Conservation (phyloP, 371 early-diverging fungal genomes). For the Mortierella polycephala region DNA sequence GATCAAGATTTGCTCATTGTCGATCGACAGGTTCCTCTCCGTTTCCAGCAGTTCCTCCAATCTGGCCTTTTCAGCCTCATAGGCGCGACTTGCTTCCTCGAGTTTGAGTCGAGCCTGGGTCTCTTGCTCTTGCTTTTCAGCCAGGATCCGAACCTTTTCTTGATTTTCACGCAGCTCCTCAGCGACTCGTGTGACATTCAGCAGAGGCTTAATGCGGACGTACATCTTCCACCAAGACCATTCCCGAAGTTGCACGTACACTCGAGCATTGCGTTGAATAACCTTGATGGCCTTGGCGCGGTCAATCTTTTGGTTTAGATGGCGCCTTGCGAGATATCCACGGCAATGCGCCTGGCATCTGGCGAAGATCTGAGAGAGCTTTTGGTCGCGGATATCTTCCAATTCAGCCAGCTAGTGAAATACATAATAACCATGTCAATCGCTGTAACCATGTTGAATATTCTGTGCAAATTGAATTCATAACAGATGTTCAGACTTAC, state of each 20-base stretch:
- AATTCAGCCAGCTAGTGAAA: conserved; percentile 84
- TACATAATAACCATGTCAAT: neutral
- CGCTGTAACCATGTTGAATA: neutral
- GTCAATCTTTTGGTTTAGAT: conserved; percentile 75
- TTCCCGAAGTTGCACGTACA: conserved; percentile 89
- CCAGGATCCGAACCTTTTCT: conserved; percentile 67
- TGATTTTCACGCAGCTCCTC: conserved; percentile 77
- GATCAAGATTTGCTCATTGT: conserved; percentile 83
- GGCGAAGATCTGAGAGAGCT: conserved; percentile 83
- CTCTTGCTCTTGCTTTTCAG: conserved; percentile 67
- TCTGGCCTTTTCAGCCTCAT: conserved; percentile 73
- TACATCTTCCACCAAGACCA: conserved; percentile 98
- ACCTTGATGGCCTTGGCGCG: conserved; percentile 88
- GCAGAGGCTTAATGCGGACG: conserved; percentile 96
- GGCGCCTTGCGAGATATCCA: conserved; percentile 83
- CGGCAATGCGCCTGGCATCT: conserved; percentile 91
- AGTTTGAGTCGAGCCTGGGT: conserved; percentile 60
- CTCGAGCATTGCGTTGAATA: conserved; percentile 92
- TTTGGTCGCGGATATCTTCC: conserved; percentile 93
- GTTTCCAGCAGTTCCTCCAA: conserved; percentile 75
- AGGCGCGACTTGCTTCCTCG: conserved; percentile 59
- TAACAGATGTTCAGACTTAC: conserved; percentile 56
- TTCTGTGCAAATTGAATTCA: neutral
- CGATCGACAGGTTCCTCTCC: conserved; percentile 78
- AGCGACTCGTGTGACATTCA: conserved; percentile 87